A percentile compares a stretch with the other conserved stretches of the same genome.
These are phyloP conservation scores for Stachybotrys elegans DNA, from an alignment of 2,329 filamentous ascomycete genomes.

Conservation along the genomic window DNA sequence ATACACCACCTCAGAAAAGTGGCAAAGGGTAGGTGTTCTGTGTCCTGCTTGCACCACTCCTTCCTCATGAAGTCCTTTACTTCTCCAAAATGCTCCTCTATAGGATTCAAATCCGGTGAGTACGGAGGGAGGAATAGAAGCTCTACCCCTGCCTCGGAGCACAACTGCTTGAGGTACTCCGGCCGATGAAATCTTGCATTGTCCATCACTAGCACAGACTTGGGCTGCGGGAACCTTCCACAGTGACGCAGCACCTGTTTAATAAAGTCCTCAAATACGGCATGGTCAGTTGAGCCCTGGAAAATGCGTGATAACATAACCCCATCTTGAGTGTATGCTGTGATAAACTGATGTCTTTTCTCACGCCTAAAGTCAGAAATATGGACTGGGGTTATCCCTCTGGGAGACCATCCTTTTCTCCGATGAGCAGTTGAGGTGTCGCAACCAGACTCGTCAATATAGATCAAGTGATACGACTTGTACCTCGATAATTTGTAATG, in stretches of 20 bases:
- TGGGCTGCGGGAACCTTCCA: conserved; percentile 2
- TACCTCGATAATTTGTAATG: neutral
- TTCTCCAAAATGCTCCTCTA: conserved; percentile 2
- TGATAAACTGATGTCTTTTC: conserved; percentile 2
- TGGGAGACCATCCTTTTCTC: neutral
- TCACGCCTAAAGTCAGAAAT: neutral
- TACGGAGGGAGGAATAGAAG: conserved; percentile 3
- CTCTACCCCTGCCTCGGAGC: conserved; percentile 1
- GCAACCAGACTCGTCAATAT: neutral
- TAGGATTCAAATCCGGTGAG: conserved; percentile 3
- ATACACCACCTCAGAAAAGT: conserved; percentile 3
- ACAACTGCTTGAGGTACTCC: neutral
- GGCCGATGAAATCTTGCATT: conserved; percentile 2
- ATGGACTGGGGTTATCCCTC: neutral
- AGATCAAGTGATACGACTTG: neutral
- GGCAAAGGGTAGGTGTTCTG: neutral
- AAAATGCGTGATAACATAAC: conserved; percentile 1
- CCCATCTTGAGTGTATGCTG: conserved; percentile 2
- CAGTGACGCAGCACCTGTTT: conserved; percentile 5
- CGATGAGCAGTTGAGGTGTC: neutral
- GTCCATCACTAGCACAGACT: conserved; percentile 4
- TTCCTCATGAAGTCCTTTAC: conserved; percentile 1
- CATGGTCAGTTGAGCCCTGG: conserved; percentile 3
- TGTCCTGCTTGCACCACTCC: conserved; percentile 1
- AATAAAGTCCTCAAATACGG: conserved; percentile 4